Evolutionary conservation across 306 rosid species (phyloP).

Genomic region (Citrullus colocynthis): DNA sequence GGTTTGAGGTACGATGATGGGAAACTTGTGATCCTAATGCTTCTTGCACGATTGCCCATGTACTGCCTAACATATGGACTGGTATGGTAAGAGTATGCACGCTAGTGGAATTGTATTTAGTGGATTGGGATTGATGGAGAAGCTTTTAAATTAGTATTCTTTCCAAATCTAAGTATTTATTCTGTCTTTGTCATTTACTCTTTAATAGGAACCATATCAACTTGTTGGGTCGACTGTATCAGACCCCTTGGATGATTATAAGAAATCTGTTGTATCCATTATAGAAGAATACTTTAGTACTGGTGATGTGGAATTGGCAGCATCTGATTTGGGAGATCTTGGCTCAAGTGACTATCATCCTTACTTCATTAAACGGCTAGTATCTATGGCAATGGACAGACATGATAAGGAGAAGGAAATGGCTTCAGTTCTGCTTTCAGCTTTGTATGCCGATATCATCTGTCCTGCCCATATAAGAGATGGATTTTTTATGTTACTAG

Average conservation of each 20-base stretch:
- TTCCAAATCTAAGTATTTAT: not conserved
- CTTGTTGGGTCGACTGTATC: slow-evolving; percentile 70
- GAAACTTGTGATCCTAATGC: not conserved
- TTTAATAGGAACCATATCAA: slow-evolving; percentile 81
- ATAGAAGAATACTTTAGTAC: slow-evolving; percentile 88
- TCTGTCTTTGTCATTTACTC: not conserved
- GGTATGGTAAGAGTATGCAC: not conserved
- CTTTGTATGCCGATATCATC: slow-evolving; percentile 89
- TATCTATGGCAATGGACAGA: slow-evolving; percentile 94
- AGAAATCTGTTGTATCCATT: slow-evolving; percentile 70
- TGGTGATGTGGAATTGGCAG: slow-evolving; percentile 70
- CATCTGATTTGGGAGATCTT: slow-evolving; percentile 80
- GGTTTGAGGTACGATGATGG: not conserved
- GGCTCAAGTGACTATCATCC: slow-evolving; percentile 85
- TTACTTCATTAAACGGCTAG: slow-evolving; percentile 82
- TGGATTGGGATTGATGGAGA: not conserved
- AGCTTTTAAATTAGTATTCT: not conserved
- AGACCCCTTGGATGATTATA: slow-evolving; percentile 86
- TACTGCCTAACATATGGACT: not conserved
- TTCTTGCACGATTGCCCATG: not conserved
- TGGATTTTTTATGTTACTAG: slow-evolving; percentile 86
- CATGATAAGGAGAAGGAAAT: slow-evolving; percentile 98
- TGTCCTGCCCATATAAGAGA: slow-evolving; percentile 82
- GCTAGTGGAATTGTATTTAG: not conserved
- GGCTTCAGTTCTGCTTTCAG: slow-evolving; percentile 94